Evolutionary conservation across 441 rosid genomes (phyloP).

Genomic region (Corymbia citriodora): DNA sequence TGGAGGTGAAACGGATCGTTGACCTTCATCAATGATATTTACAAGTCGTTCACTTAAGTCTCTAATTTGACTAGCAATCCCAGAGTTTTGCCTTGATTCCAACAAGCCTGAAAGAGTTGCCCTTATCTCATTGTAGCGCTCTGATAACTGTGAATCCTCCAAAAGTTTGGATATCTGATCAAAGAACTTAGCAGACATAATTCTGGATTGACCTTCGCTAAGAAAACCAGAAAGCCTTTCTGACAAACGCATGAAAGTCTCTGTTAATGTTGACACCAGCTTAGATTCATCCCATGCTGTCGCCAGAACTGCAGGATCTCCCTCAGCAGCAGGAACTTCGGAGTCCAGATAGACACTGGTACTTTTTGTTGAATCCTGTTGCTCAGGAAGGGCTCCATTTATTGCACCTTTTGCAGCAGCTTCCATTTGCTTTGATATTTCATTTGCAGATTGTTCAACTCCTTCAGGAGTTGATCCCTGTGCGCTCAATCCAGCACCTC

Average conservation of each 20-base stretch:
- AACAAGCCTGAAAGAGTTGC: constrained; percentile 63
- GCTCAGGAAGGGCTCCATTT: constrained; percentile 22
- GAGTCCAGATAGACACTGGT: constrained; percentile 19
- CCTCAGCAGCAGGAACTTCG: constrained; percentile 23
- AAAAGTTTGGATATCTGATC: constrained; percentile 80
- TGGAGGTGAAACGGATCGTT: constrained; percentile 77
- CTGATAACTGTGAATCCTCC: constrained; percentile 71
- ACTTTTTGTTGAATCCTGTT: constrained; percentile 15
- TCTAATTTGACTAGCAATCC: constrained; percentile 56
- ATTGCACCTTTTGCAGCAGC: constrained; percentile 36
- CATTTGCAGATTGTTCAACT: constrained; percentile 40
- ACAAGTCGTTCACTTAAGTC: constrained; percentile 75
- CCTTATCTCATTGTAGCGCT: constrained; percentile 66
- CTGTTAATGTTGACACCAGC: constrained; percentile 57
- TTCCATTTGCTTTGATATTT: constrained; percentile 53
- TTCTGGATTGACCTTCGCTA: constrained; percentile 70
- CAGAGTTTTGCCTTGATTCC: constrained; percentile 70
- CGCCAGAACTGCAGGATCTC: constrained; percentile 25
- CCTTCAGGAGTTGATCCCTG: constrained; percentile 48
- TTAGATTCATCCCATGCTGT: constrained; percentile 73
- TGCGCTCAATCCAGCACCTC: constrained; percentile 91
- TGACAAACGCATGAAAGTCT: constrained; percentile 71
- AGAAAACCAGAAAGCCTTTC: constrained; percentile 85
- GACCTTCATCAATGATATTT: constrained; percentile 72
- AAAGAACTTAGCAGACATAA: constrained; percentile 75